Conservation (phyloP, 495 filamentous ascomycete genomes). For the Trichoderma asperelloides region DNA sequence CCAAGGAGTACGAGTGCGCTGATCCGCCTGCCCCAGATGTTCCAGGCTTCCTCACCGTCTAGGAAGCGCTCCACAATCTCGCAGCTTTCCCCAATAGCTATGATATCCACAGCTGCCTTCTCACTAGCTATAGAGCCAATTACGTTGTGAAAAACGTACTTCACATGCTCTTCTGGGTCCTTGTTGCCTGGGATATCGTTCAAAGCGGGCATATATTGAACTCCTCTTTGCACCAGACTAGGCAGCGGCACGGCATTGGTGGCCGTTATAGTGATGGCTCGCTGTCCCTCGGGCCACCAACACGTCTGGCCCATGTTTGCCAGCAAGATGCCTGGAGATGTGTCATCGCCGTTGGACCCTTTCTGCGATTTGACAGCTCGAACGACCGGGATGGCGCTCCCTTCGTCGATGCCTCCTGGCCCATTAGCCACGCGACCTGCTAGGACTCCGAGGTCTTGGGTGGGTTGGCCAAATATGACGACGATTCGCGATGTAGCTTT, state of each 20-base stretch:
- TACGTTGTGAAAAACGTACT: slow-evolving; percentile 54
- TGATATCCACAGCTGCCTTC: slow-evolving; percentile 50
- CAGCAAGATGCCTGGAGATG: slow-evolving; percentile 48
- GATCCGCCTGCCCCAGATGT: slow-evolving; percentile 27
- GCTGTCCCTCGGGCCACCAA: slow-evolving; percentile 52
- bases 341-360: slow-evolving; percentile 20
- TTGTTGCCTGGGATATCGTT: slow-evolving; percentile 52
- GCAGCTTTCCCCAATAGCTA: slow-evolving; percentile 53
- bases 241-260: slow-evolving; percentile 47
- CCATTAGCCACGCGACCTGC: slow-evolving; percentile 56
- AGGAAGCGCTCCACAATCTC: slow-evolving; percentile 46
- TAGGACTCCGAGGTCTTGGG: slow-evolving; percentile 66
- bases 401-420: slow-evolving; percentile 51
- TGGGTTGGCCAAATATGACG: slow-evolving; percentile 62
- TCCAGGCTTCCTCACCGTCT: slow-evolving; percentile 41
- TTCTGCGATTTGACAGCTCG: slow-evolving; percentile 35
- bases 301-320: slow-evolving; percentile 63
- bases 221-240: slow-evolving; percentile 43
- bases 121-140: slow-evolving; percentile 35
- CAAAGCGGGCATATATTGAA: slow-evolving; percentile 26
- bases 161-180: slow-evolving; percentile 45
- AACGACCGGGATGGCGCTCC: slow-evolving; percentile 55
- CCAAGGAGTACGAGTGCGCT: slow-evolving; percentile 32
- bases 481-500: slow-evolving; percentile 52
- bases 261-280: slow-evolving; percentile 43